Evolutionary conservation across 257 asterid species (phyloP), one percentile per base, ranked within the genome.

Genomic region (Lithospermum erythrorhizon): DNA sequence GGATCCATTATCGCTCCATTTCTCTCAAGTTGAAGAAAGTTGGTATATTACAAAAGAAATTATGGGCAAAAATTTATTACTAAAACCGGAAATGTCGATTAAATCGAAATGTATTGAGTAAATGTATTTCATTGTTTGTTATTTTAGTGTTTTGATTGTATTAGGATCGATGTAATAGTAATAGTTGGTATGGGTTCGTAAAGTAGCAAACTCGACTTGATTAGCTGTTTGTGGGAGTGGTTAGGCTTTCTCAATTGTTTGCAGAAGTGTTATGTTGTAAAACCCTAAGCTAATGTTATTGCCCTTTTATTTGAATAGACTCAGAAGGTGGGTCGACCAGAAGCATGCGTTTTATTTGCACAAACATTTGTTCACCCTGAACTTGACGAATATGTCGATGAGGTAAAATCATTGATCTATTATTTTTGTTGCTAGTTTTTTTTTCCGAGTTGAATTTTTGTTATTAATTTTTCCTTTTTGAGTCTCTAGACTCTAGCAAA

Each of bases 331-430:
- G 96, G 94, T 65, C 90, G 95, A 45, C 90, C 96, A 15, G 96
- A 86, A 65, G 94, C 96, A 54, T 79, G 85, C 65, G 96, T 88
- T 69, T 86, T 91, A 76, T 91, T 86, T 68, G 87, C 94, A 29
- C 98, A 88, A 72, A 82, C 95, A 23, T 91, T 91, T 64, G 79
- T 72, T 61, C 98, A 91, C 57, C 82, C 85, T 5, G 65, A 69
- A 41, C 94, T 85, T 57, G 90, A 83, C 63, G 94, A 85, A 73
- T 88, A 79, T 62, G 95, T 91, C 24, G 98, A 88, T 73, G 98
- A 91, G 98, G 96, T 91, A 70, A 51, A 11, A 13, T 62, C 17
- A 32, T 54, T 27, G 15, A 11, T 58, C 32, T 45, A 18, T 16
- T 18, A 51, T 48, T 59, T 9, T 11, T 35, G 7, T 15, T 30